These are phyloP conservation scores for Kalaharituber pfeilii DNA, from an alignment of 2,329 filamentous ascomycete species.

Conservation along the genomic window DNA sequence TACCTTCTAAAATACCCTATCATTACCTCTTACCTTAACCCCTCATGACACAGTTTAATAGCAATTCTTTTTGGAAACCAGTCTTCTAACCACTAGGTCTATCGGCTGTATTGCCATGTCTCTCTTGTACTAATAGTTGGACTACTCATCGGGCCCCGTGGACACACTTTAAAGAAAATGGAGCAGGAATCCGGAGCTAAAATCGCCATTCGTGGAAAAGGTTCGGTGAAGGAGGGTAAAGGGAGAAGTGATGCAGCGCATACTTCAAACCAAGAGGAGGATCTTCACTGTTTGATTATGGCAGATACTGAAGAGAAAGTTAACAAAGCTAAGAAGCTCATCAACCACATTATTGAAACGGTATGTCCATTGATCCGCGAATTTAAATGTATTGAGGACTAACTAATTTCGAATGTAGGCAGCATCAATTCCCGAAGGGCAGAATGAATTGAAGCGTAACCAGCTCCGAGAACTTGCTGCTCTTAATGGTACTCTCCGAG, in stretches of 20 bases:
- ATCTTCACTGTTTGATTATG: slow-evolving; percentile 98
- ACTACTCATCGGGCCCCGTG: slow-evolving; percentile 98
- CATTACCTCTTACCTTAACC: slow-evolving; percentile 28
- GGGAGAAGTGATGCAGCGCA: slow-evolving; percentile 96
- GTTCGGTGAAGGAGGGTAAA: slow-evolving; percentile 98
- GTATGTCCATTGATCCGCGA: slow-evolving; percentile 38
- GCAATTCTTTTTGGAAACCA: neutral
- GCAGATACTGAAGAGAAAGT: slow-evolving; percentile 99
- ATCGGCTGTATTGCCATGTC: slow-evolving; percentile 22
- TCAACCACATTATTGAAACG: slow-evolving; percentile 97
- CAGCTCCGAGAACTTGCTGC: slow-evolving; percentile 94
- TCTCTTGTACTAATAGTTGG: slow-evolving; percentile 77
- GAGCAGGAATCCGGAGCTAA: slow-evolving; percentile 93
- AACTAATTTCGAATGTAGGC: slow-evolving; percentile 40
- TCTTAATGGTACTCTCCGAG: slow-evolving; percentile 94
- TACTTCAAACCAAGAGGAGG: slow-evolving; percentile 99
- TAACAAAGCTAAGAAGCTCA: slow-evolving; percentile 95
- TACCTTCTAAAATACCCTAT: slow-evolving; percentile 19
- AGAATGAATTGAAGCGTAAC: slow-evolving; percentile 97
- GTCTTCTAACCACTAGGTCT: slow-evolving; percentile 68
- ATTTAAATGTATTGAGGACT: neutral
- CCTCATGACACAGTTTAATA: slow-evolving; percentile 16
- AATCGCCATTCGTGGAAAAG: slow-evolving; percentile 98
- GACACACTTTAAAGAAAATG: slow-evolving; percentile 99
- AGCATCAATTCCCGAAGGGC: slow-evolving; percentile 92